Evolutionary conservation across 2,329 filamentous ascomycete genomes (phyloP), one percentile per base, ranked within the genome.

Genomic region (Aspergillus versicolor): DNA sequence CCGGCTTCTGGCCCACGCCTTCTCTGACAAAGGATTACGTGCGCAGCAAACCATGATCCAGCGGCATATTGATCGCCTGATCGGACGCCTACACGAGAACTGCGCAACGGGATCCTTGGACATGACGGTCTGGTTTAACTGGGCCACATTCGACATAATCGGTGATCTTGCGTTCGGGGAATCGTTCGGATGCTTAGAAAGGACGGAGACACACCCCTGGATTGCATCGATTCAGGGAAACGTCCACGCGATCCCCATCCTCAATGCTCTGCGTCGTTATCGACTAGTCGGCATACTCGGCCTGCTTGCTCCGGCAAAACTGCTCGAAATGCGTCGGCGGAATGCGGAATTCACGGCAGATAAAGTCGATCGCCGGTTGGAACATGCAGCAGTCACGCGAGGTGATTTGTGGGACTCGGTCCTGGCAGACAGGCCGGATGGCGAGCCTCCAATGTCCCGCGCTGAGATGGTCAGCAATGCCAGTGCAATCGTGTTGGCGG

Each of bases 21-120:
- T 81, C 58, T 77, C 77, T 0, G 77, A 79, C 43, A 72, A 70
- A 46, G 72, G 74, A 1, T 51, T 81, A 22, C 63, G 65, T 2
- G 70, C 72, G 12, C 77, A 78, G 56, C 75, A 76, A 52, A 54
- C 64, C 1, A 62, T 73, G n/a, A 66, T 76, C 15, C 57, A 62
- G 27, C 13, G 46, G 8, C 69, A 67, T 53, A 58, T 63, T 11
- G 59, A 70, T 47, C 56, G 64, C 11, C 30, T 71, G 11, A 60
- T 67, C 1, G 13, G 55, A 2, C 51, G 57, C 2, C 54, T 66
- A 0, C 49, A 54, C 1, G 57, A 56, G 5, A 43, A 43, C 3
- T 54, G 55, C 8, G 40, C 38, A 1, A 40, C 37, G 2, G 49
- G 45, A 6, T 49, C 56, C 0, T 54, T 59, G 2, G 60, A 70